phyloP scores from a whole-genome alignment of 2,329 filamentous ascomycete genomes.

The Orbilia brochopaga region DNA sequence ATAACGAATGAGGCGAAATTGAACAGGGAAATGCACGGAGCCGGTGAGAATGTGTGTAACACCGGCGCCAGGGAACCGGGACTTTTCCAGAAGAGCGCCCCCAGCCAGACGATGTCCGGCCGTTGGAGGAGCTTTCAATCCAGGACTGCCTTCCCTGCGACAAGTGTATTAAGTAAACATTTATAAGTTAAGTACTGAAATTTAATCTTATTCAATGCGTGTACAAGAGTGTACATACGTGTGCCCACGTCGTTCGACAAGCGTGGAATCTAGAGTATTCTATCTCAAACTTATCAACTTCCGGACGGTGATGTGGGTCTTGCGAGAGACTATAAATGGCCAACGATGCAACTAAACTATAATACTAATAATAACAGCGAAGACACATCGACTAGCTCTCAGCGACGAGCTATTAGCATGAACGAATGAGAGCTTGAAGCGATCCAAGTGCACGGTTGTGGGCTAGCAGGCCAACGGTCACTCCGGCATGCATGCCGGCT shows the following conservation, averaged over 20 bases:
- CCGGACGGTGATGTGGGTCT: not conserved
- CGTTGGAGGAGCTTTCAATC: not conserved
- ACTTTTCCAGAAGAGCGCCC: not conserved
- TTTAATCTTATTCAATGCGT: not conserved
- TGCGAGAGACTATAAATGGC: too few relatives aligned
- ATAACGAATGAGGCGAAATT: not conserved
- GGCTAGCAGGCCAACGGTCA: too few relatives aligned
- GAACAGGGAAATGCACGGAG: not conserved
- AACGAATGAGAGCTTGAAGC: too few relatives aligned
- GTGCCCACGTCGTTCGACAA: not conserved
- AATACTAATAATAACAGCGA: not conserved
- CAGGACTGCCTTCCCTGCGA: not conserved
- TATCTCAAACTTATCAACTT: not conserved
- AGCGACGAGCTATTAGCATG: too few relatives aligned
- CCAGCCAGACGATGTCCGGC: not conserved
- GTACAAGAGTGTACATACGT: not conserved
- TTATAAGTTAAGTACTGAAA: not conserved
- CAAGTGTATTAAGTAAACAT: conserved; percentile 1
- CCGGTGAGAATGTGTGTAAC: not conserved
- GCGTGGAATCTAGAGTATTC: not conserved
- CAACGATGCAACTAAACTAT: not conserved
- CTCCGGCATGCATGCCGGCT: too few relatives aligned
- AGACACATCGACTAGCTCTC: not conserved
- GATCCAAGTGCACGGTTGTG: too few relatives aligned
- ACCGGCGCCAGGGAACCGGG: not conserved